phyloP scores from a whole-genome alignment of 306 rosid species.

The Acacia acuminata region DNA sequence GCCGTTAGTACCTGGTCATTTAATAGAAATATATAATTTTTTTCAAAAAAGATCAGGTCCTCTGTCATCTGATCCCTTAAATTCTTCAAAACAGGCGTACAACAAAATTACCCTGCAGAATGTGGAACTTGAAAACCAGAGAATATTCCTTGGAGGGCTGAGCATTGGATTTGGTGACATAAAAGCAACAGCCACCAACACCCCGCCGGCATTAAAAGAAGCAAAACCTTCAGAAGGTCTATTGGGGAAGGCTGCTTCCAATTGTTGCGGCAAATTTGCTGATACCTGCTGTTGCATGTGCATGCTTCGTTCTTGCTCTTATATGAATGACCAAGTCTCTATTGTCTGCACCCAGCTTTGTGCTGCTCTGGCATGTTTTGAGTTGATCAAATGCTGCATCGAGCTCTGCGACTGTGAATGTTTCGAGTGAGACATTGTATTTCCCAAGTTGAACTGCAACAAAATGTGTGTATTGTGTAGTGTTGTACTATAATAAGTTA shows the following conservation, averaged over 20 bases:
- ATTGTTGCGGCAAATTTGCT: constrained; percentile 46
- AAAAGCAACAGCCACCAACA: constrained; percentile 61
- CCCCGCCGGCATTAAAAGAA: constrained; percentile 58
- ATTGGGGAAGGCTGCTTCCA: constrained; percentile 65
- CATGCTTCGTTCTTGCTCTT: constrained; percentile 53
- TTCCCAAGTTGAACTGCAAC: constrained; percentile 5
- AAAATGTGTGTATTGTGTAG: constrained; percentile 7
- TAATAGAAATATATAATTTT: too few relatives aligned
- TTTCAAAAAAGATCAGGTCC: not conserved
- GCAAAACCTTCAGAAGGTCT: constrained; percentile 58
- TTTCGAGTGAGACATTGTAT: constrained; percentile 27
- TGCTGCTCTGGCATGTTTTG: constrained; percentile 81
- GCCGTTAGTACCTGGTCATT: too few relatives aligned
- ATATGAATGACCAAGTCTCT: constrained; percentile 62
- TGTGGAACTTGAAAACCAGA: constrained; percentile 32
- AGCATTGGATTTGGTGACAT: constrained; percentile 75
- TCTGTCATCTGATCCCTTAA: constrained; percentile 4
- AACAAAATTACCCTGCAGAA: constrained; percentile 40
- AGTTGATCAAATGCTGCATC: constrained; percentile 70
- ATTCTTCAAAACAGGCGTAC: constrained; percentile 52
- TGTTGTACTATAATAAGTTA: not conserved
- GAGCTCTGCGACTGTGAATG: constrained; percentile 67
- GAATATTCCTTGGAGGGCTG: constrained; percentile 63
- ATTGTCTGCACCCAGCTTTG: constrained; percentile 68
- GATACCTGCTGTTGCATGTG: constrained; percentile 74